Evolutionary conservation across 495 filamentous ascomycete species (phyloP).

Genomic region (Aspergillus diversus): DNA sequence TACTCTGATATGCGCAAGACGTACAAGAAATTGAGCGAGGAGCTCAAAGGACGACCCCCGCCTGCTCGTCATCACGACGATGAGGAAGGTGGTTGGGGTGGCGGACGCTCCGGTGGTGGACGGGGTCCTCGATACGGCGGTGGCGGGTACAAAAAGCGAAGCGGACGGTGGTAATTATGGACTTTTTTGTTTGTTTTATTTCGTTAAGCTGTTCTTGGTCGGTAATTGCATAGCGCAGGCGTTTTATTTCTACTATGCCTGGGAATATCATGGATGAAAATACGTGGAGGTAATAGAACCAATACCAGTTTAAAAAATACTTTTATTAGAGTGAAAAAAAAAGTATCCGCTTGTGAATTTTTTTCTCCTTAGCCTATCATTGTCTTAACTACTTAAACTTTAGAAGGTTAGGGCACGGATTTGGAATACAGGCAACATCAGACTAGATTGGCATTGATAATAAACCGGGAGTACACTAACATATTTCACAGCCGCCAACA

Average conservation of each 20-base stretch:
- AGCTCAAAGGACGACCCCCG: slow-evolving; percentile 72
- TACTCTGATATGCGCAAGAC: slow-evolving; percentile 98
- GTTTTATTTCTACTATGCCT: slow-evolving; percentile 37
- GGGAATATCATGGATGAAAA: slow-evolving; percentile 25
- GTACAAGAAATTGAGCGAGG: slow-evolving; percentile 80
- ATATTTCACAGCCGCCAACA: too few relatives aligned
- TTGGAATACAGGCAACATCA: too few relatives aligned
- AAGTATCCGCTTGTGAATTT: neutral
- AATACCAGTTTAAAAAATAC: slow-evolving; percentile 9
- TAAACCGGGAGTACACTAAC: too few relatives aligned
- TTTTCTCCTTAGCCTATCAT: neutral
- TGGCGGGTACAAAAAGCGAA: slow-evolving; percentile 47
- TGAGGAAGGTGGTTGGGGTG: slow-evolving; percentile 59
- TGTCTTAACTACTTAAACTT: neutral
- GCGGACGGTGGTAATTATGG: slow-evolving; percentile 43
- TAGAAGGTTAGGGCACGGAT: too few relatives aligned
- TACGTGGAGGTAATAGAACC: slow-evolving; percentile 25
- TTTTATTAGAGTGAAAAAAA: neutral
- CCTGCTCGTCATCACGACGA: slow-evolving; percentile 59
- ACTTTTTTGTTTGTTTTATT: slow-evolving; percentile 25
- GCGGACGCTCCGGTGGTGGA: slow-evolving; percentile 45
- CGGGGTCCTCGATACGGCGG: slow-evolving; percentile 42
- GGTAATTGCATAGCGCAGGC: slow-evolving; percentile 53
- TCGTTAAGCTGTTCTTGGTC: slow-evolving; percentile 22
- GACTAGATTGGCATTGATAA: too few relatives aligned